Evolutionary conservation across 768 basidiomycete genomes (phyloP), one percentile per base, ranked within the genome.

Genomic region (Goffeauzyma gilvescens): DNA sequence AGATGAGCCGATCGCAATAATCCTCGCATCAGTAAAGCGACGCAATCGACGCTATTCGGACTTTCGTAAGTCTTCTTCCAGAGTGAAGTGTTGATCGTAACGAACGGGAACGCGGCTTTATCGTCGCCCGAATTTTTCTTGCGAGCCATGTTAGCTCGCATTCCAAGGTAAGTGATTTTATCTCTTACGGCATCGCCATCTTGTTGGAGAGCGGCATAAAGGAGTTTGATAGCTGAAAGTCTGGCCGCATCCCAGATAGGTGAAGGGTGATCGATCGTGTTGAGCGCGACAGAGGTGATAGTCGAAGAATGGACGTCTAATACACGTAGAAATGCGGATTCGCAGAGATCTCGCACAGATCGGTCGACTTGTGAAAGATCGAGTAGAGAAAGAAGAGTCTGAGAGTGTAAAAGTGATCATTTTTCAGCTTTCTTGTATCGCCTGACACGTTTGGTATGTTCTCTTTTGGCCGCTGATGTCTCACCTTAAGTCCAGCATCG

Each of bases 21-120:
- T 2, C 75, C 65, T 23, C 68, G 62, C 28, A 87, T 64, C 22
- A 87, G 59, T 27, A 71, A 66, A 8, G 71, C 70, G 18, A 78
- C 67, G 1, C 71, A 79, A 54, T 87, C 81, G 30, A 65, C 66
- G 15, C 72, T 68, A 33, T 72, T 69, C 4, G 86, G 58, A 5
- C 67, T 65, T 7, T 72, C 68, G 52, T 80, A 87, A 2, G 74
- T 64, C 50, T 69, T 71, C 40, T 63, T 66, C 89, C 89, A 95
- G 24, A 83, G 60, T 33, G 71, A 71, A 34, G 70, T 68, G 37
- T 71, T 72, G 35, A 79, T 63, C 35, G 33, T 37, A 34, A 40
- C 34, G 26, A 44, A 34, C 32, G 41, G 31, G 26, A 46, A 42
- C 22, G 53, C 45, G 2, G 34, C 38, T 10, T 40, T 32, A 3